Percentiles rank a stretch among this genome's conserved stretches.
phyloP scores from a whole-genome alignment of 73 alveolate genomes.

The Halteria grandinella region DNA sequence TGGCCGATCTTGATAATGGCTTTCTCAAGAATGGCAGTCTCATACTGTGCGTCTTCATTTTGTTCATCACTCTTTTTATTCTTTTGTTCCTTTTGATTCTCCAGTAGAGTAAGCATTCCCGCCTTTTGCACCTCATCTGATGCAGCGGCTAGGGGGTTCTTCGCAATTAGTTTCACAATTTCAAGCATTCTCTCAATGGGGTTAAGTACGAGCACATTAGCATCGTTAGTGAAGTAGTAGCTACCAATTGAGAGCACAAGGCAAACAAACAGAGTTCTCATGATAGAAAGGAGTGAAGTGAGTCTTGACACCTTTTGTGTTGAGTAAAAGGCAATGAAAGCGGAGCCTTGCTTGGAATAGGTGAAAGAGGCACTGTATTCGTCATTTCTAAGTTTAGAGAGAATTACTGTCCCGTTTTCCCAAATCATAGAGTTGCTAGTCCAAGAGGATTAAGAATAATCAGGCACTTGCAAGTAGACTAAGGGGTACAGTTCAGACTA shows the following conservation, averaged over 20 bases:
- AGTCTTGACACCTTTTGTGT: background rate
- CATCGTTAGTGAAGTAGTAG: slow-evolving; percentile 66
- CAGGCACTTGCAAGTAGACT: background rate
- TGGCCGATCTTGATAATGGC: slow-evolving; percentile 85
- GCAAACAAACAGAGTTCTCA: slow-evolving; percentile 71
- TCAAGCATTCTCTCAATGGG: slow-evolving; percentile 82
- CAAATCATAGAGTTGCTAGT: background rate
- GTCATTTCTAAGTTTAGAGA: slow-evolving; percentile 23
- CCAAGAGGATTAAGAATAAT: background rate
- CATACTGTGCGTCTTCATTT: slow-evolving; percentile 49
- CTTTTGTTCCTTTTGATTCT: slow-evolving; percentile 1
- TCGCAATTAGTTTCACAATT: slow-evolving; percentile 70
- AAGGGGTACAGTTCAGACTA: background rate
- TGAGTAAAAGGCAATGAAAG: slow-evolving; percentile 13
- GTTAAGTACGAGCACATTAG: slow-evolving; percentile 70
- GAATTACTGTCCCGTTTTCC: background rate
- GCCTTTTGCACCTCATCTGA: slow-evolving; percentile 69
- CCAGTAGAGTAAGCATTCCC: slow-evolving; percentile 35
- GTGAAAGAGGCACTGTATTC: slow-evolving; percentile 1
- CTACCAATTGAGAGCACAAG: slow-evolving; percentile 68
- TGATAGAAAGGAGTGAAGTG: slow-evolving; percentile 27
- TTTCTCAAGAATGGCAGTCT: slow-evolving; percentile 78
- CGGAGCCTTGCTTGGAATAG: background rate
- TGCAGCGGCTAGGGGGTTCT: slow-evolving; percentile 74
- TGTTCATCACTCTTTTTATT: background rate